Evolutionary conservation across 2,329 filamentous ascomycete species (phyloP).

Genomic region (Epichloe scottii): DNA sequence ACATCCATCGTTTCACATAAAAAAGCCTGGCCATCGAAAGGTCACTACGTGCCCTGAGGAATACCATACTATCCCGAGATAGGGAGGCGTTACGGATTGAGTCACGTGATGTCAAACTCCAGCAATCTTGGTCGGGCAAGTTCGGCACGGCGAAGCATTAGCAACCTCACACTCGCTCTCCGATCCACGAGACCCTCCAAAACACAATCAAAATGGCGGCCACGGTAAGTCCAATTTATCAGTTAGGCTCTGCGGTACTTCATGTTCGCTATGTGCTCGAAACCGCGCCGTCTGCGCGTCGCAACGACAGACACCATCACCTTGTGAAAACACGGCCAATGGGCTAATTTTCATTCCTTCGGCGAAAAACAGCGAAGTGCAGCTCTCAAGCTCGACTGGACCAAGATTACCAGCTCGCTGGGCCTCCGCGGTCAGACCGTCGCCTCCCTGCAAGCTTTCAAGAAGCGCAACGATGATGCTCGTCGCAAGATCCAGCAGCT

Average conservation of each 20-base stretch:
- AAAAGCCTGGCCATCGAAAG: neutral
- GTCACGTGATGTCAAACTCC: constrained; percentile 21
- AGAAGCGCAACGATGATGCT: constrained; percentile 98
- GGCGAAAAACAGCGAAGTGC: constrained; percentile 66
- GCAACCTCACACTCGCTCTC: constrained; percentile 35
- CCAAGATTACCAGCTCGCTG: constrained; percentile 84
- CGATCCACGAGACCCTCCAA: constrained; percentile 33
- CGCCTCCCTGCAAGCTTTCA: constrained; percentile 85
- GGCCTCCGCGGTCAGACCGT: constrained; percentile 94
- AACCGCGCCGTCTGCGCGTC: neutral
- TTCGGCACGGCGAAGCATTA: constrained; percentile 35
- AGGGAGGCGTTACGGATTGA: neutral
- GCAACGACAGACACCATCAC: neutral
- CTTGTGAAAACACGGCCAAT: constrained; percentile 12
- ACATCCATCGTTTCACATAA: neutral
- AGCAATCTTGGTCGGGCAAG: constrained; percentile 20
- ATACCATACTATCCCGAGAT: neutral
- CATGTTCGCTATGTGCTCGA: neutral
- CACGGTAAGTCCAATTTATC: constrained; percentile 42
- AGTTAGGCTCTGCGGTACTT: neutral
- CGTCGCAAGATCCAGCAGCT: constrained; percentile 84
- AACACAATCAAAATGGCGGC: constrained; percentile 47
- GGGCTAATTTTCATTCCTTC: constrained; percentile 41
- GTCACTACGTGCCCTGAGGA: neutral
- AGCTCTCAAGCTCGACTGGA: constrained; percentile 99